Conservation (phyloP, 164 flowering plant species). For the Aristolochia contorta region DNA sequence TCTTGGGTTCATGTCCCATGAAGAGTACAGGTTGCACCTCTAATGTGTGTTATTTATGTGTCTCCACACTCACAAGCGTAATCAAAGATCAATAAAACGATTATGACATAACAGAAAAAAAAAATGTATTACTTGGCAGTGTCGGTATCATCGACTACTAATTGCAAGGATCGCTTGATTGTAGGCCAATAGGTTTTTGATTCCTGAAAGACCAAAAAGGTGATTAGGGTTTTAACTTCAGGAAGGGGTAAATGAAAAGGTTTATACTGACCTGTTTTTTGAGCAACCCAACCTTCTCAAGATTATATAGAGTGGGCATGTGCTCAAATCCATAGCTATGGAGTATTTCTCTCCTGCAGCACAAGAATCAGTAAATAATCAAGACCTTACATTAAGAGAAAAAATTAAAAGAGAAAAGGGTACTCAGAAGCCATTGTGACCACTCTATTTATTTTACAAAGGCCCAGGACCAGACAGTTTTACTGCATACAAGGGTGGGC, state of each 20-base stretch:
- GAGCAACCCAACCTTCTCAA: constrained; percentile 86
- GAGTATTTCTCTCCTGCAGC: constrained; percentile 83
- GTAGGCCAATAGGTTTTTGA: constrained; percentile 74
- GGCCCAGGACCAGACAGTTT: too few species aligned
- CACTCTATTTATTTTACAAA: too few species aligned
- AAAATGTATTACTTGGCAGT: constrained; percentile 57
- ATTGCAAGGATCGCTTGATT: constrained; percentile 68
- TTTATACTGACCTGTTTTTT: constrained; percentile 60
- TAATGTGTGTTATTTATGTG: too few species aligned
- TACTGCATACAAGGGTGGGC: too few species aligned
- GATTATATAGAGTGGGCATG: constrained; percentile 67
- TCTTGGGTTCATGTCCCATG: too few species aligned
- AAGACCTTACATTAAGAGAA: not conserved
- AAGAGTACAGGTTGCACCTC: too few species aligned
- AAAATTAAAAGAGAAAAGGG: too few species aligned
- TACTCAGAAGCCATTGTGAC: too few species aligned
- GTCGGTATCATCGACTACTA: constrained; percentile 82
- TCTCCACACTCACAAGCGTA: too few species aligned
- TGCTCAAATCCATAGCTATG: constrained; percentile 99
- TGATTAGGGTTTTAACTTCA: not conserved
- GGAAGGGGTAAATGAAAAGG: not conserved
- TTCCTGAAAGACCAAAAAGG: constrained; percentile 46
- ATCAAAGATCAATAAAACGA: too few species aligned
- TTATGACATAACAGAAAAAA: too few species aligned
- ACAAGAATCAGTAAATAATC: not conserved